Base-by-base conservation (phyloP, 768 basidiomycete species). In the Daedalea quercina region DNA sequence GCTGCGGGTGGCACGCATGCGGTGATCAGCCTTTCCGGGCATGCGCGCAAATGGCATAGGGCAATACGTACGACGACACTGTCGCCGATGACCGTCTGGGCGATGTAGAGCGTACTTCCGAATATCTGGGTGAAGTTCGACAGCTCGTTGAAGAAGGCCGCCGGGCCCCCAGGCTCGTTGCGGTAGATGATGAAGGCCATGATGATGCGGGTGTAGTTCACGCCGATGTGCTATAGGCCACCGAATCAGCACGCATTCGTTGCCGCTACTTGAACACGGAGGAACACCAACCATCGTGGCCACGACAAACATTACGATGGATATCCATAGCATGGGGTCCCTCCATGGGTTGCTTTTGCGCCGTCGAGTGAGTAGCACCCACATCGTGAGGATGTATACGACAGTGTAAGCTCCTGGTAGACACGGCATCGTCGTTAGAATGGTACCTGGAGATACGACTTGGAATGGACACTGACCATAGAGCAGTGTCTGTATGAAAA, bases 81-180 rank as follows among this genome's bases (percentile, higher is more conserved):
- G 52, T 73, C 73, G 17, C 71, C 73, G 1, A 72, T 59, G 24
- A 73, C 57, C 3, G 71, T 73, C 55, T 73, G 73, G 1, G 61
- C 56, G 22, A 68, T 57, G 54, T 71, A 73, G 31, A 72, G 59
- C 11, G 70, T 62, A 48, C 68, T 72, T 33, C 67, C 70, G 52
- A 73, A 69, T 13, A 70, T 57, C 42, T 73, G 68, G 8, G 70
- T 69, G 44, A 68, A 69, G 23, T 67, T 62, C 4, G 68, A 67
- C 20, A 72, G 60, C 37, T 62, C 51, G 43, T 67, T 67, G 60
- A 69, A 72, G 54, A 61, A 72, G 0, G 63, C 66, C 26, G 62
- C 58, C 4, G 69, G 67, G 13, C 54, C 54, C 11, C 50, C 54
- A 20, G 50, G 50, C 3, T 20, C 41, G 44, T 64, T 57, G 28